Percentiles rank a stretch among this genome's conserved stretches.
Evolutionary conservation across 176 grass and related monocot species (phyloP).

Genomic region (Ananas comosus): DNA sequence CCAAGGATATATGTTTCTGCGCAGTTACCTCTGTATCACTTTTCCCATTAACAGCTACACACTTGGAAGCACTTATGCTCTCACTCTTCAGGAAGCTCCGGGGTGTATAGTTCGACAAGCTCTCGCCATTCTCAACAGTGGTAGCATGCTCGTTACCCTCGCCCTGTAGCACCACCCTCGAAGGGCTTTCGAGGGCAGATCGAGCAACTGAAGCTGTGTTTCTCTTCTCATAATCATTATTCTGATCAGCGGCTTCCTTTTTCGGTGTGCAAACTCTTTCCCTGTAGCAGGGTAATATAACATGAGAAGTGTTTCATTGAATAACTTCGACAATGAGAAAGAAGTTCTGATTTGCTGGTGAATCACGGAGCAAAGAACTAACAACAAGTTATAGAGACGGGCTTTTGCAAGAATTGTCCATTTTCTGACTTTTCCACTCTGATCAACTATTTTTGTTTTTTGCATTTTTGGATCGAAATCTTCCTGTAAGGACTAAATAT

Average conservation of each 20-base stretch:
- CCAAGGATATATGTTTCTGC: background rate
- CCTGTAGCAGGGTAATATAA: conserved; percentile 33
- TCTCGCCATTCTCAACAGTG: conserved; percentile 22
- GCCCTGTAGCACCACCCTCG: conserved; percentile 26
- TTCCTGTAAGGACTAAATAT: too few relatives aligned
- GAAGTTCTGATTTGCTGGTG: conserved; percentile 3
- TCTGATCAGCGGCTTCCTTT: conserved; percentile 37
- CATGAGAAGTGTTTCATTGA: conserved; percentile 16
- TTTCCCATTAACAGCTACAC: conserved; percentile 48
- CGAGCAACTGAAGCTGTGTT: conserved; percentile 40
- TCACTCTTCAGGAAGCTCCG: conserved; percentile 80
- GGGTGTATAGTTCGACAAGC: conserved; percentile 22
- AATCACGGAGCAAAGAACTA: background rate
- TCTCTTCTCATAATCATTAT: conserved; percentile 45
- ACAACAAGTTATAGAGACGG: background rate
- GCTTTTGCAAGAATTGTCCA: conserved; percentile 10
- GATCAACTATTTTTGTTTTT: background rate
- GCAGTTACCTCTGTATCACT: conserved; percentile 53
- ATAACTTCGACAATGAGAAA: conserved; percentile 3
- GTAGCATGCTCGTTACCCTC: conserved; percentile 12
- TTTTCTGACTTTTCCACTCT: background rate
- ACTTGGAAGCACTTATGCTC: conserved; percentile 94
- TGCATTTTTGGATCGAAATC: too few relatives aligned
- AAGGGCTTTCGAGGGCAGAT: conserved; percentile 41
- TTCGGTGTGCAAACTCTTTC: conserved; percentile 73